Conservation (phyloP, 352 stramenopile genomes). For the Pythium insidiosum region DNA sequence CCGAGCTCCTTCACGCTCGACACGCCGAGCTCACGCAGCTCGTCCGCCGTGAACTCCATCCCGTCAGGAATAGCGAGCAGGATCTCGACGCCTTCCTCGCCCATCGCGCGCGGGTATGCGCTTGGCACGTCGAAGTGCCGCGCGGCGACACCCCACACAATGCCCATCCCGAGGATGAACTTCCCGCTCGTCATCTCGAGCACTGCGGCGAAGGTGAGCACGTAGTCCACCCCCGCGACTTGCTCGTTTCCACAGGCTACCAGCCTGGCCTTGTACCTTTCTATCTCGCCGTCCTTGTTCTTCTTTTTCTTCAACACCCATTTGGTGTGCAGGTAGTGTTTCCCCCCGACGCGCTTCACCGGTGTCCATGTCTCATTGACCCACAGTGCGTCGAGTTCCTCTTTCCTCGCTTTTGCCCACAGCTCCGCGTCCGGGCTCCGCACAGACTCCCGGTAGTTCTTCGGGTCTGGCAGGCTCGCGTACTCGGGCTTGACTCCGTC, state of each 20-base stretch:
- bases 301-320: constrained; percentile 25
- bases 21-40: constrained; percentile 7
- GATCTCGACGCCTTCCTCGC: constrained; percentile 16
- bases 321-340: constrained; percentile 12
- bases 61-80: constrained; percentile 11
- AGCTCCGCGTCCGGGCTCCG: background rate
- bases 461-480: constrained; percentile 1
- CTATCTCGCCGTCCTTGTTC: constrained; percentile 1
- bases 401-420: background rate
- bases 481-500: background rate
- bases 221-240: constrained; percentile 13
- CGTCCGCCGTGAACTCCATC: constrained; percentile 8
- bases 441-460: background rate
- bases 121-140: constrained; percentile 23
- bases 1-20: constrained; percentile 1
- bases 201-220: constrained; percentile 16
- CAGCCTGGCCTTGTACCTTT: constrained; percentile 13
- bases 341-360: background rate
- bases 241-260: constrained; percentile 18
- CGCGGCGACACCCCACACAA: constrained; percentile 12
- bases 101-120: constrained; percentile 21
- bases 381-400: background rate
- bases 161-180: constrained; percentile 8
- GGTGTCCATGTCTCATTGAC: constrained; percentile 6
- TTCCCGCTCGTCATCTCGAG: constrained; percentile 18